phyloP scores from a whole-genome alignment of 345 rosid genomes.

The Barbarea vulgaris region DNA sequence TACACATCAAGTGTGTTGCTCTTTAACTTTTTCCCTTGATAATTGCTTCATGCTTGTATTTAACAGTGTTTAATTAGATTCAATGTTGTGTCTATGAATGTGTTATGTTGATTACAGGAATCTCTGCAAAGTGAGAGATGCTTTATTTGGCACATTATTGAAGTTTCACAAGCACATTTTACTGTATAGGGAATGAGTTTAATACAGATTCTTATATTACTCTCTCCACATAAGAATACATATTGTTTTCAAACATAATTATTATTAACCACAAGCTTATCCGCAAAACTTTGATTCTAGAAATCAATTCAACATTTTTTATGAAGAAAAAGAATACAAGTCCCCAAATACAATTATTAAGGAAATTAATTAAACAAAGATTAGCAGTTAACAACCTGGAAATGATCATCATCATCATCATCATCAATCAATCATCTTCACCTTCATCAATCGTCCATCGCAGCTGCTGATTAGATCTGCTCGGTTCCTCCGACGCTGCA shows the following conservation, averaged over 20 bases:
- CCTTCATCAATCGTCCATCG: slow-evolving; percentile 34
- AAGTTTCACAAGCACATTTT: neutral
- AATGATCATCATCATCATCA: slow-evolving; percentile 9
- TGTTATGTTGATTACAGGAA: neutral
- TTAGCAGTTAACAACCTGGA: slow-evolving; percentile 27
- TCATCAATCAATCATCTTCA: slow-evolving; percentile 23
- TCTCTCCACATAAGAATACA: neutral
- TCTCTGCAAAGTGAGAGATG: neutral
- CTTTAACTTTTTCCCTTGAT: neutral
- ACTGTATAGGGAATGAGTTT: neutral
- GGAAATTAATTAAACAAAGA: neutral
- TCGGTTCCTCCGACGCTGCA: slow-evolving; percentile 14
- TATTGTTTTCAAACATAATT: neutral
- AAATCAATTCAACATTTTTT: too few relatives aligned
- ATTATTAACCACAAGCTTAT: neutral
- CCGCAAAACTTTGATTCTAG: neutral
- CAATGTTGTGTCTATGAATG: neutral
- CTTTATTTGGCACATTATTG: neutral
- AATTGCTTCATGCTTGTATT: neutral
- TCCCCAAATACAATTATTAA: neutral
- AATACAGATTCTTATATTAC: neutral
- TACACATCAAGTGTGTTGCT: neutral
- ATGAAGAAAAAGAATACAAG: neutral
- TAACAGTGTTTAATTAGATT: neutral
- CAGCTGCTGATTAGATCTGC: slow-evolving; percentile 25